A percentile compares a stretch with the other conserved stretches of the same genome.
Conservation (phyloP, 768 basidiomycete genomes). For the Gymnopilus dilepis region DNA sequence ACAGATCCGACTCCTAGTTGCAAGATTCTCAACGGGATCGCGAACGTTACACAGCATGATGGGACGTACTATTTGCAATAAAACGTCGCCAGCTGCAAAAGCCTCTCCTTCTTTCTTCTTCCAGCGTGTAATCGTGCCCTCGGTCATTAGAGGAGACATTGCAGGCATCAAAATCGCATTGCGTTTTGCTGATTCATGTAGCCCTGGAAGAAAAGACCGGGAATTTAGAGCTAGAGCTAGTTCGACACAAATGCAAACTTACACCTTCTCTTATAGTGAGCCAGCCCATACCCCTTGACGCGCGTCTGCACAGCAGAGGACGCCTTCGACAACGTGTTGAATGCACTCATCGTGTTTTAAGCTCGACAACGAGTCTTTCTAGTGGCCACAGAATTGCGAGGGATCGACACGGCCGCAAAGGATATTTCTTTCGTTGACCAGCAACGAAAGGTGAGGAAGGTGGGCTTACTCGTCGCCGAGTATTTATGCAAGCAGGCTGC, state of each 20-base stretch:
- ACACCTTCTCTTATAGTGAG: constrained; percentile 32
- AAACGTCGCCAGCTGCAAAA: constrained; percentile 72
- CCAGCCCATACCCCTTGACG: constrained; percentile 24
- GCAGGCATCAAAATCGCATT: constrained; percentile 73
- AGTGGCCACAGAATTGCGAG: constrained; percentile 8
- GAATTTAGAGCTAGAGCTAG: not conserved
- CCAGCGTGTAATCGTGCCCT: constrained; percentile 82
- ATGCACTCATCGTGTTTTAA: constrained; percentile 28
- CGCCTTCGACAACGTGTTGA: constrained; percentile 28
- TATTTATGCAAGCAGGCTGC: constrained; percentile 15
- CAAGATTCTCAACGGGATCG: not conserved
- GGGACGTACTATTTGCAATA: constrained; percentile 74
- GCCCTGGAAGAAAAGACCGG: constrained; percentile 29
- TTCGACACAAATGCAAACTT: constrained; percentile 8
- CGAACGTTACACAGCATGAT: not conserved
- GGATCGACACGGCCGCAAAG: not conserved
- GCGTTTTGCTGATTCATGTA: constrained; percentile 39
- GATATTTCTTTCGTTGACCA: constrained; percentile 21
- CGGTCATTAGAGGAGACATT: constrained; percentile 90
- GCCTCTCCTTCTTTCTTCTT: constrained; percentile 78
- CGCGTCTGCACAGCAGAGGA: constrained; percentile 29
- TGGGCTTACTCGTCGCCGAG: constrained; percentile 3
- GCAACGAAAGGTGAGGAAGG: constrained; percentile 23
- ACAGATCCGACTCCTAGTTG: constrained; percentile 74
- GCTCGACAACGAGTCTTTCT: not conserved